Evolutionary conservation across 2,329 filamentous ascomycete species (phyloP).

Genomic region (Escovopsis sp.): DNA sequence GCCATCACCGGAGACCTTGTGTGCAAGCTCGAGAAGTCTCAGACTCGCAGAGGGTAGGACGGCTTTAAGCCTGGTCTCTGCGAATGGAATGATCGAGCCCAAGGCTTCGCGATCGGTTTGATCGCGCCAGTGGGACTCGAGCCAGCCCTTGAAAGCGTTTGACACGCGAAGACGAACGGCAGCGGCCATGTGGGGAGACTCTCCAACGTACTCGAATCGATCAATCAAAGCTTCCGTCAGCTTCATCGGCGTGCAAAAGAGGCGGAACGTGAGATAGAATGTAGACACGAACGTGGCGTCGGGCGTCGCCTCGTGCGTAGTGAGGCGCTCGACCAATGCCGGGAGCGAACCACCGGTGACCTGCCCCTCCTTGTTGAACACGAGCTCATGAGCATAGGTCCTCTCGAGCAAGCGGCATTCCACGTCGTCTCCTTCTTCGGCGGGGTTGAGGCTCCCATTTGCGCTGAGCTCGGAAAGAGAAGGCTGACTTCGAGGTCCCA

Average conservation of each 20-base stretch:
- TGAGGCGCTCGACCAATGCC: slow-evolving; percentile 86
- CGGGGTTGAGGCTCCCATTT: slow-evolving; percentile 47
- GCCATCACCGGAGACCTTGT: slow-evolving; percentile 60
- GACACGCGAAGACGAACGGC: slow-evolving; percentile 84
- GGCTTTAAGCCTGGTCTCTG: slow-evolving; percentile 51
- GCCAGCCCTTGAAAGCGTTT: slow-evolving; percentile 93
- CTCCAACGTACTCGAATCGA: slow-evolving; percentile 80
- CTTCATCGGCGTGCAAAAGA: slow-evolving; percentile 70
- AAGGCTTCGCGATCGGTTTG: slow-evolving; percentile 66
- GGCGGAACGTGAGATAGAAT: slow-evolving; percentile 89
- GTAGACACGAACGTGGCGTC: slow-evolving; percentile 85
- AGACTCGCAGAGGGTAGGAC: slow-evolving; percentile 64
- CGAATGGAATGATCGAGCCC: slow-evolving; percentile 63
- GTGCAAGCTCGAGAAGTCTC: slow-evolving; percentile 63
- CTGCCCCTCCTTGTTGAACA: slow-evolving; percentile 87
- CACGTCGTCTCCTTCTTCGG: slow-evolving; percentile 62
- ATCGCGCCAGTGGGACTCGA: slow-evolving; percentile 88
- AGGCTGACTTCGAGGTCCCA: slow-evolving; percentile 39
- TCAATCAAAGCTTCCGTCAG: slow-evolving; percentile 75
- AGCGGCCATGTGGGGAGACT: slow-evolving; percentile 55
- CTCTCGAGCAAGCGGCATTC: slow-evolving; percentile 80
- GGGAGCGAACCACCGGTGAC: slow-evolving; percentile 85
- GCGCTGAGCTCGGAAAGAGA: slow-evolving; percentile 55
- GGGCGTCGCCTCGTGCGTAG: slow-evolving; percentile 81
- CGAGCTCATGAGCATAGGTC: slow-evolving; percentile 79